Evolutionary conservation across 768 basidiomycete species (phyloP).

Genomic region (Boletus fagicola): DNA sequence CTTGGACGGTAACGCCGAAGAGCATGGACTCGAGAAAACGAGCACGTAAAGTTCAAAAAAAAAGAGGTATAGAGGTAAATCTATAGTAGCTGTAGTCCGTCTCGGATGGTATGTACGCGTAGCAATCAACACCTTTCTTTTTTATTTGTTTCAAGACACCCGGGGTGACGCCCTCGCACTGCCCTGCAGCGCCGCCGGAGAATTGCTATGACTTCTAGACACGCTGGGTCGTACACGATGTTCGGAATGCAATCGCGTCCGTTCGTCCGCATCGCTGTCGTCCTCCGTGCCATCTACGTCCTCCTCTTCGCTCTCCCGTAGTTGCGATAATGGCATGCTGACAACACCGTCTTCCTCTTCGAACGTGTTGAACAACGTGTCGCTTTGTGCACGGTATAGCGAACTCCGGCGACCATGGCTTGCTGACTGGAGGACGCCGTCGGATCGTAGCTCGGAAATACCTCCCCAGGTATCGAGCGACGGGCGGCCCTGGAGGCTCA

Average conservation of each 20-base stretch:
- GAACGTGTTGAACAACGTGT: slow-evolving; percentile 74
- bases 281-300: slow-evolving; percentile 42
- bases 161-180: slow-evolving; percentile 23
- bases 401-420: slow-evolving; percentile 66
- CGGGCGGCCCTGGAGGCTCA: slow-evolving; percentile 77
- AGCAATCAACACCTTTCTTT: slow-evolving; percentile 1
- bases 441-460: slow-evolving; percentile 31
- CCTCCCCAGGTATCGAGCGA: slow-evolving; percentile 76
- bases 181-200: slow-evolving; percentile 40
- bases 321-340: slow-evolving; percentile 53
- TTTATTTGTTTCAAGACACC: slow-evolving; percentile 12
- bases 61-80: slow-evolving; percentile 24
- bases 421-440: slow-evolving; percentile 27
- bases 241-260: slow-evolving; percentile 33
- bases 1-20: slow-evolving; percentile 11
- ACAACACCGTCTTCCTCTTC: slow-evolving; percentile 40
- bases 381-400: slow-evolving; percentile 61
- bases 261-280: slow-evolving; percentile 48
- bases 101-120: slow-evolving; percentile 16
- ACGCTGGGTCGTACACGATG: slow-evolving; percentile 29
- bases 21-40: background rate
- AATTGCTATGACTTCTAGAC: slow-evolving; percentile 55
- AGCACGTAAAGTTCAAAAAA: slow-evolving; percentile 13
- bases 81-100: slow-evolving; percentile 31
- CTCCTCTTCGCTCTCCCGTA: slow-evolving; percentile 69